Evolutionary conservation across 257 asterid species (phyloP).

Genomic region (Perilla frutescens): DNA sequence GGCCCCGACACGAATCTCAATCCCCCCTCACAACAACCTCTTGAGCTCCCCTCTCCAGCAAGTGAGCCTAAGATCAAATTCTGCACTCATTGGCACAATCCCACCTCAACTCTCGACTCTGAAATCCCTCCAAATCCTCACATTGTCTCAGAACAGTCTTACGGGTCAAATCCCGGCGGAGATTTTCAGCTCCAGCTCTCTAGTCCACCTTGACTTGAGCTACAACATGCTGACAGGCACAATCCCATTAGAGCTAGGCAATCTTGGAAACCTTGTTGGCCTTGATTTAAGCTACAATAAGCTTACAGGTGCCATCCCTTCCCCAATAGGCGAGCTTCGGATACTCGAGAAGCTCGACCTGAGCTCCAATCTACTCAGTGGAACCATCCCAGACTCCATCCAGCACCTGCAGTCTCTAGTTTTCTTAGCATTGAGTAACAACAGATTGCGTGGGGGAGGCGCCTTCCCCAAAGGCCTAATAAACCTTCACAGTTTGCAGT

Average conservation of each 20-base stretch:
- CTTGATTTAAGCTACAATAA: constrained; percentile 79
- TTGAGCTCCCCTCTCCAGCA: constrained; percentile 58
- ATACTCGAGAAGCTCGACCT: constrained; percentile 79
- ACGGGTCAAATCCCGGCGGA: constrained; percentile 57
- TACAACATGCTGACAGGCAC: constrained; percentile 64
- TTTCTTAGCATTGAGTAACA: constrained; percentile 79
- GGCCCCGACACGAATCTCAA: constrained; percentile 44
- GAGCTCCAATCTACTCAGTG: constrained; percentile 69
- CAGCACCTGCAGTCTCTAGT: constrained; percentile 49
- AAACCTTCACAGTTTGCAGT: constrained; percentile 57
- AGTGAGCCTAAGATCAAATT: constrained; percentile 69
- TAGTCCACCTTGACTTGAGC: constrained; percentile 80
- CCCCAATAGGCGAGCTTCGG: constrained; percentile 50
- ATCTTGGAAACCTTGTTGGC: constrained; percentile 54
- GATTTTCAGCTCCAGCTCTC: constrained; percentile 52
- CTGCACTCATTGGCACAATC: constrained; percentile 68
- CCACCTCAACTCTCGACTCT: constrained; percentile 68
- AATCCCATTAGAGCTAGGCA: constrained; percentile 57
- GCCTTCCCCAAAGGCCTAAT: constrained; percentile 51
- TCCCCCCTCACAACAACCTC: constrained; percentile 35
- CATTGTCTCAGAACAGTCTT: constrained; percentile 76
- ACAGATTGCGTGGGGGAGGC: constrained; percentile 47
- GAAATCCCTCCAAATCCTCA: constrained; percentile 73
- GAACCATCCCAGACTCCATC: constrained; percentile 61
- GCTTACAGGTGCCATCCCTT: constrained; percentile 56